Percentiles rank a stretch among this genome's conserved stretches.
phyloP scores from a whole-genome alignment of 345 rosid genomes.

The Populus deltoides region DNA sequence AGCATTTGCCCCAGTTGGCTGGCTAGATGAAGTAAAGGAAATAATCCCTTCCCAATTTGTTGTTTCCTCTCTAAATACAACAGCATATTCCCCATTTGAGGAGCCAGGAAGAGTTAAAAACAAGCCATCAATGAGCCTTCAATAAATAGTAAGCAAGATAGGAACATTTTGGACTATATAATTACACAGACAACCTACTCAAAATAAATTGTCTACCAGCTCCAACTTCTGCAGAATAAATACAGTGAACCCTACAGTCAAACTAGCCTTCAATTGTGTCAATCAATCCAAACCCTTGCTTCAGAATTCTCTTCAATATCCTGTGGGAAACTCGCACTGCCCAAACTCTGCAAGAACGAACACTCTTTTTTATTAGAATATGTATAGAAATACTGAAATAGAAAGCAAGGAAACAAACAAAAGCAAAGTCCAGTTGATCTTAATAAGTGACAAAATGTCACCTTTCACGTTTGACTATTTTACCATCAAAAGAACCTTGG shows the following conservation, averaged over 20 bases:
- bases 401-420: neutral
- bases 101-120: neutral
- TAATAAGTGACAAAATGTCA: too few species aligned
- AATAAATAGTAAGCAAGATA: neutral
- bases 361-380: too few species aligned
- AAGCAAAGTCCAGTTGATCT: too few species aligned
- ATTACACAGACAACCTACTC: neutral
- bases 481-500: neutral
- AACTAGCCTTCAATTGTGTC: neutral
- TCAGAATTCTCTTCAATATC: constrained; percentile 15
- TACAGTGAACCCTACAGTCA: neutral
- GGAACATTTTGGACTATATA: neutral
- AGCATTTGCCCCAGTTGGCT: too few species aligned
- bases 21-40: too few species aligned
- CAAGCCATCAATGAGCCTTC: neutral
- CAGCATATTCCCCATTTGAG: too few species aligned
- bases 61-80: too few species aligned
- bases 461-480: too few species aligned
- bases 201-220: neutral
- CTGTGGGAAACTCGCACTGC: constrained; percentile 24
- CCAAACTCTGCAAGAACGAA: constrained; percentile 24
- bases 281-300: neutral
- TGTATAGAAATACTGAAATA: neutral
- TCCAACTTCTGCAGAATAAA: constrained; percentile 6
- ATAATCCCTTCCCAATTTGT: too few species aligned